phyloP scores from a whole-genome alignment of 164 flowering plant species.

The Pachysandra terminalis region DNA sequence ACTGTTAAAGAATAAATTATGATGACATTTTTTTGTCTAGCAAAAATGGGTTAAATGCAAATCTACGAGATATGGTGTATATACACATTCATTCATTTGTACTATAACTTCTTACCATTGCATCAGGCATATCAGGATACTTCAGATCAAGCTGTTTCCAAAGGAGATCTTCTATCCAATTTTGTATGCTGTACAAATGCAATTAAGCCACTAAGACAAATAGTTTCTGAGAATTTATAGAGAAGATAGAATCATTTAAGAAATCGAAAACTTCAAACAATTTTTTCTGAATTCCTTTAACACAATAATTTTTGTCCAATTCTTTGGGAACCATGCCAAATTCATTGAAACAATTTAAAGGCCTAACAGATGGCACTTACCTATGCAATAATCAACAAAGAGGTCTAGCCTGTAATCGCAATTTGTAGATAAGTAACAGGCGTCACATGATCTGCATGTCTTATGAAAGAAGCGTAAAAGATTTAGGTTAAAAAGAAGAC shows the following conservation, averaged over 20 bases:
- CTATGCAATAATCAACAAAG: not conserved
- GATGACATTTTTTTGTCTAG: too few species aligned
- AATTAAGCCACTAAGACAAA: constrained; percentile 8
- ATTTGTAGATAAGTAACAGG: too few species aligned
- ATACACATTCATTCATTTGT: not conserved
- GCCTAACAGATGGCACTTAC: not conserved
- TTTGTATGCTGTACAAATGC: constrained; percentile 65
- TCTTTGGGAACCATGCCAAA: not conserved
- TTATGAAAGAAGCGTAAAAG: too few species aligned
- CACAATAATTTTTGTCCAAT: not conserved
- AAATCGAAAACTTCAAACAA: not conserved
- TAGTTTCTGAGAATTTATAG: not conserved
- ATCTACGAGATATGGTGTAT: too few species aligned
- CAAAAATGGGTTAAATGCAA: too few species aligned
- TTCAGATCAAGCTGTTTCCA: constrained; percentile 93
- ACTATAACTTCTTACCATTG: constrained; percentile 53
- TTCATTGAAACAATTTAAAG: not conserved
- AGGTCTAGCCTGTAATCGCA: not conserved
- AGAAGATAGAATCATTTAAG: not conserved
- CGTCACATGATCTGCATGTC: too few species aligned
- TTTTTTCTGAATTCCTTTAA: not conserved
- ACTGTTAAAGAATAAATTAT: too few species aligned
- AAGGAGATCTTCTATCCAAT: constrained; percentile 87
- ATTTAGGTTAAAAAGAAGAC: too few species aligned
- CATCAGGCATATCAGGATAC: constrained; percentile 88